phyloP scores from a whole-genome alignment of 495 filamentous ascomycete genomes.

The Pseudevernia furfuracea region DNA sequence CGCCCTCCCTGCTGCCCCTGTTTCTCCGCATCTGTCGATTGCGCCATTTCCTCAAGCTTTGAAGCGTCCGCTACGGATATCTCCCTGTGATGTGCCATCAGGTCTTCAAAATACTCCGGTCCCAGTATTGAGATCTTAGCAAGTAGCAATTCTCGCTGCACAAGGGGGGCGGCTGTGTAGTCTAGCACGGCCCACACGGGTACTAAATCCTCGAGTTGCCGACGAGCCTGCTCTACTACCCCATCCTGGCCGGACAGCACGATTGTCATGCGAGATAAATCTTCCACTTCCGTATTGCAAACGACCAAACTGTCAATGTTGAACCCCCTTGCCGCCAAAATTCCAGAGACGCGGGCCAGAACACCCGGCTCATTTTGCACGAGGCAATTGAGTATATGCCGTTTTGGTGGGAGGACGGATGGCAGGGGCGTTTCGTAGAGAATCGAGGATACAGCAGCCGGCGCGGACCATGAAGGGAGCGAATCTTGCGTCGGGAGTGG shows the following conservation, averaged over 20 bases:
- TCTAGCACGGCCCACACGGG: slow-evolving; percentile 98
- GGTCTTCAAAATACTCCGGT: slow-evolving; percentile 95
- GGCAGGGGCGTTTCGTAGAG: slow-evolving; percentile 94
- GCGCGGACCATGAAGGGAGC: slow-evolving; percentile 81
- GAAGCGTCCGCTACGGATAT: slow-evolving; percentile 45
- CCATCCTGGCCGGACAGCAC: slow-evolving; percentile 93
- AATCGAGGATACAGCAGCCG: slow-evolving; percentile 92
- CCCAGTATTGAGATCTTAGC: slow-evolving; percentile 94
- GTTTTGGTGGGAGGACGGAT: slow-evolving; percentile 76
- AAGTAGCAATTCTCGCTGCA: slow-evolving; percentile 91
- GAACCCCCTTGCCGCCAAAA: slow-evolving; percentile 92
- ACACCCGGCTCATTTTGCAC: slow-evolving; percentile 99
- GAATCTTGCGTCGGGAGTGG: slow-evolving; percentile 68
- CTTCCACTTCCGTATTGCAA: slow-evolving; percentile 95
- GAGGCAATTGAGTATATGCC: slow-evolving; percentile 93
- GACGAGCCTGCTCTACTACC: slow-evolving; percentile 92
- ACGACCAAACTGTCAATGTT: slow-evolving; percentile 98
- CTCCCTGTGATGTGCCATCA: slow-evolving; percentile 85
- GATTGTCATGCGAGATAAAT: slow-evolving; percentile 96
- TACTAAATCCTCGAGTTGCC: slow-evolving; percentile 92
- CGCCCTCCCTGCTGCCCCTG: slow-evolving; percentile 27
- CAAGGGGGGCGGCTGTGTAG: slow-evolving; percentile 86
- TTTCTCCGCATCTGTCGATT: slow-evolving; percentile 31
- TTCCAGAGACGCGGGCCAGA: slow-evolving; percentile 89
- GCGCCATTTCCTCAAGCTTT: slow-evolving; percentile 32